Conservation (phyloP, 2,329 filamentous ascomycete genomes). For the Trichoderma sp. region DNA sequence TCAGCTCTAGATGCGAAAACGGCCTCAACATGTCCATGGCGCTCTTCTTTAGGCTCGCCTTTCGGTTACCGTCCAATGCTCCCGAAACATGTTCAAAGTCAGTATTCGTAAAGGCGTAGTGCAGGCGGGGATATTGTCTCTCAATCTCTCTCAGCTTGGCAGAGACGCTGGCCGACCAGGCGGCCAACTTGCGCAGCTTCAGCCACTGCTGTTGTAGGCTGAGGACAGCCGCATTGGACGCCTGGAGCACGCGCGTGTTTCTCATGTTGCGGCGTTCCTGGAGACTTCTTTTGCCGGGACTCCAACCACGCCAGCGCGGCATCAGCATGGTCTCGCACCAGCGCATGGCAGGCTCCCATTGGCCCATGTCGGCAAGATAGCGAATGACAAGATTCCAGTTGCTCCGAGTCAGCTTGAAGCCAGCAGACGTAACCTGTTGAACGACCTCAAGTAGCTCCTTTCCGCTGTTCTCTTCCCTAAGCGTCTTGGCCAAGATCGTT, state of each 20-base stretch:
- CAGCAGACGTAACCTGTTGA: conserved; percentile 58
- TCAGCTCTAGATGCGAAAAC: conserved; percentile 37
- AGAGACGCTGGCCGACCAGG: conserved; percentile 52
- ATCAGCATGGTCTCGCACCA: conserved; percentile 79
- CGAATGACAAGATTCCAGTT: conserved; percentile 83
- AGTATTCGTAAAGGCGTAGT: conserved; percentile 44
- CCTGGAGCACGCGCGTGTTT: conserved; percentile 37
- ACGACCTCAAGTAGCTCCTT: conserved; percentile 54
- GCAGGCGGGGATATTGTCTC: conserved; percentile 43
- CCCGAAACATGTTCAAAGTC: conserved; percentile 36
- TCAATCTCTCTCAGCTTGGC: conserved; percentile 43
- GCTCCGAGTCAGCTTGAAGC: conserved; percentile 72
- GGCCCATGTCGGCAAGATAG: conserved; percentile 61
- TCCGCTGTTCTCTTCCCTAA: conserved; percentile 44
- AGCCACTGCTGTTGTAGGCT: conserved; percentile 53
- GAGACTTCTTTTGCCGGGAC: conserved; percentile 27
- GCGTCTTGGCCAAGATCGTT: conserved; percentile 51
- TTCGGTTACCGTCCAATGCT: conserved; percentile 32
- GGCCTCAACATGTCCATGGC: conserved; percentile 35
- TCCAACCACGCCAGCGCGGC: conserved; percentile 76
- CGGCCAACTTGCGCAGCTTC: conserved; percentile 49
- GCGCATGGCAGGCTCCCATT: conserved; percentile 67
- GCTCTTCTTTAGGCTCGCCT: conserved; percentile 34
- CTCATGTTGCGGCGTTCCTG: conserved; percentile 44
- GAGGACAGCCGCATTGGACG: conserved; percentile 47